Evolutionary conservation across 1,284 basidiomycete species (phyloP).

Genomic region (Sporisorium scitamineum): DNA sequence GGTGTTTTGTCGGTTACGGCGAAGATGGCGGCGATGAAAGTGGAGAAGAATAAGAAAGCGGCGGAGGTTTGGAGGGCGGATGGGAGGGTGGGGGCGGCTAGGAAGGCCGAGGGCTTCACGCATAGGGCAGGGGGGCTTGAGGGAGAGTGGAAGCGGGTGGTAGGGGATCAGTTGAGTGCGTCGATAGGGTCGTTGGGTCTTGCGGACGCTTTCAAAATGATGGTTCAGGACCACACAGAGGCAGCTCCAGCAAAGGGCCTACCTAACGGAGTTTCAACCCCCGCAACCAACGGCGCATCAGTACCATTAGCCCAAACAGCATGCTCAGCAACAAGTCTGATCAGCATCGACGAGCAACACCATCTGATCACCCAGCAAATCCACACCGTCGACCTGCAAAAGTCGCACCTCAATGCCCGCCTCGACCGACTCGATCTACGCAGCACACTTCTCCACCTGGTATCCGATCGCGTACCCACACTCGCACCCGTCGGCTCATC

Average conservation of each 20-base stretch:
- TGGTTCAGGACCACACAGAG: neutral
- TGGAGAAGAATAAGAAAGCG: conserved; percentile 15
- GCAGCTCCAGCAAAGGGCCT: neutral
- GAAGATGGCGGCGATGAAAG: conserved; percentile 22
- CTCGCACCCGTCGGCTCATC: conserved; percentile 29
- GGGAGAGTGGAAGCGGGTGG: conserved; percentile 6
- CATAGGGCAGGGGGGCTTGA: neutral
- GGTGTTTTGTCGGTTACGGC: conserved; percentile 41
- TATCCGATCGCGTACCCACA: conserved; percentile 39
- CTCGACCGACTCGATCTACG: conserved; percentile 41
- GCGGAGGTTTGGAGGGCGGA: conserved; percentile 10
- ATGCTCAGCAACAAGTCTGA: conserved; percentile 17
- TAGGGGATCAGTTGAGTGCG: neutral
- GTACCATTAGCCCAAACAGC: conserved; percentile 1
- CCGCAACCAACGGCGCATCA: neutral
- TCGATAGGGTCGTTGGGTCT: neutral
- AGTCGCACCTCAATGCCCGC: conserved; percentile 24
- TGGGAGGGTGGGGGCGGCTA: conserved; percentile 17
- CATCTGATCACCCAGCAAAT: conserved; percentile 17
- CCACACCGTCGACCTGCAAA: conserved; percentile 23
- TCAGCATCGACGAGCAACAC: conserved; percentile 21
- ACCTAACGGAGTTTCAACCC: neutral
- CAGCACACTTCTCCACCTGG: conserved; percentile 40
- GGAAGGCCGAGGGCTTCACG: conserved; percentile 23
- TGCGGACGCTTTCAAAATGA: conserved; percentile 8